phyloP scores from a whole-genome alignment of 179 eudicot genomes.

The Gypsophila paniculata region DNA sequence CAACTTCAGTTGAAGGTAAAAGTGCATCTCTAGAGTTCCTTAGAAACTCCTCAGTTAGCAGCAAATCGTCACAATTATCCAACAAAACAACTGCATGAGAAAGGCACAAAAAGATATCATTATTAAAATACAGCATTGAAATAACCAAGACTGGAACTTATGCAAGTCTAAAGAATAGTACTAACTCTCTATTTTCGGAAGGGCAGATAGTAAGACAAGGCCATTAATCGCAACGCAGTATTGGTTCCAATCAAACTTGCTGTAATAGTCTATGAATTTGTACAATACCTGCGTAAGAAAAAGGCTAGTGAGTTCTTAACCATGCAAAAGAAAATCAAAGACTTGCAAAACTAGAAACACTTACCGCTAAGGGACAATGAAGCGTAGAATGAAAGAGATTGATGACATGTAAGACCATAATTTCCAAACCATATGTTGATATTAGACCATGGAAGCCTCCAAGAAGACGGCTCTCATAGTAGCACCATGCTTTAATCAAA shows the following conservation, averaged over 20 bases:
- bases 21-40: constrained; percentile 28
- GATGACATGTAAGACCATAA: constrained; percentile 46
- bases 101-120: constrained; percentile 4
- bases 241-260: constrained; percentile 50
- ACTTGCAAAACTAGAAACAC: constrained; percentile 6
- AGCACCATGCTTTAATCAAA: constrained; percentile 62
- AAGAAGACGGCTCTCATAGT: constrained; percentile 53
- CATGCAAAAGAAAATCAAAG: background rate
- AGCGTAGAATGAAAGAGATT: constrained; percentile 41
- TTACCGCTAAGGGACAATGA: constrained; percentile 40
- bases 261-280: constrained; percentile 46
- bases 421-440: constrained; percentile 56
- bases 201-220: constrained; percentile 34
- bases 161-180: constrained; percentile 3
- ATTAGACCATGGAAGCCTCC: constrained; percentile 51
- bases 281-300: constrained; percentile 39
- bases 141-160: background rate
- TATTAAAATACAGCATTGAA: background rate
- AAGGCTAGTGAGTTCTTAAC: constrained; percentile 7
- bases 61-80: constrained; percentile 23
- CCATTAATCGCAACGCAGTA: constrained; percentile 44
- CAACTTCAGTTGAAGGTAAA: constrained; percentile 14
- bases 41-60: constrained; percentile 33
- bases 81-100: constrained; percentile 28
- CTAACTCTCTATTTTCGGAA: constrained; percentile 43